Conservation (phyloP, 495 filamentous ascomycete species). For the Hypoxylon fragiforme region DNA sequence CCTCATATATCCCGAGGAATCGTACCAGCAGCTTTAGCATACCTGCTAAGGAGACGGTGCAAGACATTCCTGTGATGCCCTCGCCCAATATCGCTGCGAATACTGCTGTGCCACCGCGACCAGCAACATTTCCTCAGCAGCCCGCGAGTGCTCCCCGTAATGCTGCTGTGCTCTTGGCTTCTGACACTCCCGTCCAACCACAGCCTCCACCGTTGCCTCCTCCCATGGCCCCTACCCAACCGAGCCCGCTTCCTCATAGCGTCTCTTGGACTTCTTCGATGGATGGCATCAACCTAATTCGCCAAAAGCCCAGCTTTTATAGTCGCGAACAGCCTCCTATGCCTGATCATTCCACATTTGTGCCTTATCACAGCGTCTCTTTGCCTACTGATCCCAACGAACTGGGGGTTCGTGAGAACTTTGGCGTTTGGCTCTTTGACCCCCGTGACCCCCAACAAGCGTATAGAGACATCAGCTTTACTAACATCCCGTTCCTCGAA, state of each 20-base stretch:
- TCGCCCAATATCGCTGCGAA: slow-evolving; percentile 33
- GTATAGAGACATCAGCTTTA: slow-evolving; percentile 45
- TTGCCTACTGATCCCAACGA: slow-evolving; percentile 41
- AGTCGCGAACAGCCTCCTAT: slow-evolving; percentile 39
- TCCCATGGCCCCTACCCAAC: slow-evolving; percentile 31
- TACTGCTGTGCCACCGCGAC: slow-evolving; percentile 38
- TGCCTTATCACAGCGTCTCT: slow-evolving; percentile 43
- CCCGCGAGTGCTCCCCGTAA: slow-evolving; percentile 49
- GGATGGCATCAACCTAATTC: slow-evolving; percentile 48
- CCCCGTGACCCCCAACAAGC: slow-evolving; percentile 47
- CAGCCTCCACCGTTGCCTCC: slow-evolving; percentile 33
- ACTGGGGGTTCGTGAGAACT: slow-evolving; percentile 46
- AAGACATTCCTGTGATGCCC: slow-evolving; percentile 34
- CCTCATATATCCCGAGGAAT: slow-evolving; percentile 87
- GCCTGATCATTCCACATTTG: slow-evolving; percentile 40
- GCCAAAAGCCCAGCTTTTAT: slow-evolving; percentile 49
- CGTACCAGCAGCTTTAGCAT: slow-evolving; percentile 75
- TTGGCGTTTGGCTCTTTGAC: slow-evolving; percentile 56
- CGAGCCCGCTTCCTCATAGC: slow-evolving; percentile 24
- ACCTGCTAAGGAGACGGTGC: slow-evolving; percentile 42
- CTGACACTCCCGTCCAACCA: slow-evolving; percentile 41
- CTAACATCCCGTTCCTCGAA: slow-evolving; percentile 51
- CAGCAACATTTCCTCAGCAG: slow-evolving; percentile 40
- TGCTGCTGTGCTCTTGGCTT: slow-evolving; percentile 49
- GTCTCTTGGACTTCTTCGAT: slow-evolving; percentile 42